Base-by-base conservation (phyloP, 2,329 filamentous ascomycete genomes). In the Corinectria fuckeliana region DNA sequence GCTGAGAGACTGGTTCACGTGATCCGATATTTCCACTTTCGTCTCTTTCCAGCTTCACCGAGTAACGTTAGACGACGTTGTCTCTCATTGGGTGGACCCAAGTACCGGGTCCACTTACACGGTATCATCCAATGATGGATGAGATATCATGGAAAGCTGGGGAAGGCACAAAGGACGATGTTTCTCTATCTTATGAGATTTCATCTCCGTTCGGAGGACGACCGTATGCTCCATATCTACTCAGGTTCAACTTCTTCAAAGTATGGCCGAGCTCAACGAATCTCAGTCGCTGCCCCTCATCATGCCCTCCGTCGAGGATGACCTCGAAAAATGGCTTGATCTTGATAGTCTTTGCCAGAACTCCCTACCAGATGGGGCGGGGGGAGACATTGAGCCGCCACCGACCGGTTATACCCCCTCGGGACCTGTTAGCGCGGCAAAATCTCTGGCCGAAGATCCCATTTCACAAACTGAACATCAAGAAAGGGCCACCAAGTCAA, bases 251-350 rank as follows among this genome's bases (percentile, higher is more conserved):
- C 49, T 16, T 50, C 25, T 18, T 36, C 8, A n/a, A 20, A 50
- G 26, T 26, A 65, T 64, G 54, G 44, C 45, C 7, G 11, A 50
- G 36, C n/a, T 18, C 14, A n/a, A 49, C 28, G 45, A 47, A 14
- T 20, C 30, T 21, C 38, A 39, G 14, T 21, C 36, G 5, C 13
- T 34, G 13, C 1, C 30, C 4, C 4, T 38, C 21, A 26, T n/a
- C 20, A 23, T 38, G 26, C 39, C 34, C 3, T 16, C 56, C 23
- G 21, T 41, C 7, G 54, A 65, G 20, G 58, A 67, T 57, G 66
- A 70, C 18, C 50, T 70, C 16, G 68, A 62, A 9, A 66, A 56
- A 28, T 70, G 69, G 53, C 55, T 70, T 36, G 60, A 70, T 50
- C 41, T 70, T 39, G 58, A 69, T 11, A 56, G 63, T 41, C 68